Evolutionary conservation across 805 yeast genomes (phyloP), one percentile per base, ranked within the genome.

Genomic region (Kazachstania martiniae): DNA sequence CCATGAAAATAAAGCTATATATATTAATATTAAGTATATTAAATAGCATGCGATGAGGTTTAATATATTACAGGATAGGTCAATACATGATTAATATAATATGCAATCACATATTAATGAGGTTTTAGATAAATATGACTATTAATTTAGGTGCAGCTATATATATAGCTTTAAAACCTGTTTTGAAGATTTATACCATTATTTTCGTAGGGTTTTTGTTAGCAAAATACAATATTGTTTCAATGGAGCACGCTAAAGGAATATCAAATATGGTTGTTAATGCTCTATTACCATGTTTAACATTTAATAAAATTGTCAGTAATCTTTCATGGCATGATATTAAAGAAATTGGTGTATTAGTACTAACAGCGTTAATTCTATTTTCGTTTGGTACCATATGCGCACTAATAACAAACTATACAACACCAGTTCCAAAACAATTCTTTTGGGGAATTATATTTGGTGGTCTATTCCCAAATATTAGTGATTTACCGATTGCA

Each of bases 401-500:
- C 35, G 65, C 66, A 19, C 27, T 63, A 1, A 5, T 70, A 0
- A 56, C 66, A 1, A 60, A 68, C 18, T 42, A 65, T 16, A 43
- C 65, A 1, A 66, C 83, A 3, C 74, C 74, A 4, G 70, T 73
- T 4, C 94, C 94, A 3, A 68, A 66, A 37, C 57, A 68, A 24
- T 84, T 93, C 89, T 59, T 68, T 17, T 91, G 94, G 33, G 94
- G 94, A 0, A 50, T 78, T 13, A 39, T 79, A 5, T 67, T 77
- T 18, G 84, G 81, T 8, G 85, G 89, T 0, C 61, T 80, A 19
- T 72, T 83, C 47, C 87, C 86, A 27, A 84, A 84, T 48, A 74
- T 79, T 27, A 72, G 86, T 12, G 94, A 84, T 57, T 63, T 84
- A 35, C 94, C 95, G 0, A 80, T 84, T 43, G 94, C 94, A 0